phyloP scores from a whole-genome alignment of 192 early-diverging fungal genomes.

The Entophlyctis luteolus region DNA sequence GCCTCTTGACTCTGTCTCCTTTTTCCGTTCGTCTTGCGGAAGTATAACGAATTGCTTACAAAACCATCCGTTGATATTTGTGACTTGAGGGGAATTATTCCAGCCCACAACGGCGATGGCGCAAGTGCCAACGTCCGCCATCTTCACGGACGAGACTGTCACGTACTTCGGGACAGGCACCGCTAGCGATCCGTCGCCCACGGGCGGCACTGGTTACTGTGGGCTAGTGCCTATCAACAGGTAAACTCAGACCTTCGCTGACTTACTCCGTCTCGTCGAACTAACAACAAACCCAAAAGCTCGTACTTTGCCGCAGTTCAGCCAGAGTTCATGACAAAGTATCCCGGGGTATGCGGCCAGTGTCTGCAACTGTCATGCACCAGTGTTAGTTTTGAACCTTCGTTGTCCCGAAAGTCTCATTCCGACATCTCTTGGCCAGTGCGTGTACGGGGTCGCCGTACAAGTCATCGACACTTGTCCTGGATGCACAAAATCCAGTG shows the following conservation, averaged over 20 bases:
- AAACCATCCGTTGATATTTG: too few relatives aligned
- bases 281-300: too few relatives aligned
- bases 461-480: conserved; percentile 10
- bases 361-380: conserved; percentile 8
- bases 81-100: too few relatives aligned
- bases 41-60: too few relatives aligned
- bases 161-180: conserved; percentile 11
- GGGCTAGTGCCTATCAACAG: neutral
- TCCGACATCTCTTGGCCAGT: neutral
- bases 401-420: neutral
- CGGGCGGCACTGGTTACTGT: neutral
- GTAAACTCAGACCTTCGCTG: too few relatives aligned
- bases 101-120: neutral
- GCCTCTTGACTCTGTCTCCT: too few relatives aligned
- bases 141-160: conserved; percentile 3
- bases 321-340: neutral
- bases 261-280: too few relatives aligned
- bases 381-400: neutral
- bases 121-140: neutral
- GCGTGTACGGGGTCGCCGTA: neutral
- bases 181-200: conserved; percentile 6
- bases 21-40: too few relatives aligned
- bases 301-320: conserved; percentile 20
- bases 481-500: neutral
- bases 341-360: neutral